Evolutionary conservation across 2,329 filamentous ascomycete genomes (phyloP), one percentile per base, ranked within the genome.

Genomic region (Penicillium sp.): DNA sequence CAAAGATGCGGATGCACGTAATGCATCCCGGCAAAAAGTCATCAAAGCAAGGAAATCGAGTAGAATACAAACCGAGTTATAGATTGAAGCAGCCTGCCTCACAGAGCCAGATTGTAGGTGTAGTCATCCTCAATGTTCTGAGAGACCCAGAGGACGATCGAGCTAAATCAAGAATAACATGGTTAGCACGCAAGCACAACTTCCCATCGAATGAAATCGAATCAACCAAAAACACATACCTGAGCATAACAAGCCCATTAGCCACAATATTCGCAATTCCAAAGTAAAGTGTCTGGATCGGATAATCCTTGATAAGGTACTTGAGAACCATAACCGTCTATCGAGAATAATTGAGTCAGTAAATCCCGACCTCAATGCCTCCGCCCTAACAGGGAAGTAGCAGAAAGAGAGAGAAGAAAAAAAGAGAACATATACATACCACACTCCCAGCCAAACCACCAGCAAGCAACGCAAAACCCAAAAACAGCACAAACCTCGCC

Each of bases 51-150:
- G 17, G 31, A 29, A n/a, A 48, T 54, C 50, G 56, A 53, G 51
- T 66, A 64, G 56, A 67, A 51, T 67, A 67, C 64, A 67, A 53
- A 55, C 25, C 54, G 52, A 12, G 29, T 37, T 35, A 52, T 37
- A 46, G 9, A 37, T 25, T 15, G 15, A 40, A 23, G 12, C 8
- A 46, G n/a, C 13, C 25, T 12, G 12, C 8, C 37, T 73, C 67
- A 89, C 62, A 89, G 80, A 50, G 86, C 84, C 61, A 89, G 75
- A 67, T 85, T 88, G 73, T 89, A 89, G 31, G 86, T 88, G 71
- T 89, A 89, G 68, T 89, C 86, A 66, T 89, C 86, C 72, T 89
- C 87, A 76, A 89, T 88, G 68, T 89, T 89, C 78, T 89, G 87
- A 51, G 84, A 86, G 29, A 89, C 80, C 86, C 86, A 89, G 35